Evolutionary conservation across 768 basidiomycete genomes (phyloP).

Genomic region (Rubroboletus satanas): DNA sequence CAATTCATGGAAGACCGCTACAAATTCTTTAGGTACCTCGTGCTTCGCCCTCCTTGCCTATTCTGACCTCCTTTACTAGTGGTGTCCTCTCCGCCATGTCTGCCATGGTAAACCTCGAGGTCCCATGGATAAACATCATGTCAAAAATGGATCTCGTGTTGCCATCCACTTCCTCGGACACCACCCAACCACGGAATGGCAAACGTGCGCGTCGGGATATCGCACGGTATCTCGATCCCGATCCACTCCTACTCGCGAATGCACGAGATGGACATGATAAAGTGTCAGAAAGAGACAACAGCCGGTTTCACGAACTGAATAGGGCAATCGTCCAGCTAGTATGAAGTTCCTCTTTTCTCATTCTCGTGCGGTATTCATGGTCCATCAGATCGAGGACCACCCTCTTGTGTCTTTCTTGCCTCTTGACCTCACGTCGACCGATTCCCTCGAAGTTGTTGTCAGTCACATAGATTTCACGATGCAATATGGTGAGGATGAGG

Average conservation of each 20-base stretch:
- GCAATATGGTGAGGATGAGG: conserved; percentile 98
- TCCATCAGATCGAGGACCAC: conserved; percentile 88
- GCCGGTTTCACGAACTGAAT: conserved; percentile 90
- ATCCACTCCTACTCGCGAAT: conserved; percentile 78
- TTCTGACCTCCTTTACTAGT: conserved; percentile 36
- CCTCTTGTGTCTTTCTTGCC: conserved; percentile 97
- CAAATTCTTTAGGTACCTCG: conserved; percentile 85
- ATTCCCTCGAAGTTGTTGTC: conserved; percentile 85
- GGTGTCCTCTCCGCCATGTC: conserved; percentile 98
- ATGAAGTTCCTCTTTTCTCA: conserved; percentile 27
- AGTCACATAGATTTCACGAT: conserved; percentile 98
- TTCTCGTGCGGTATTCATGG: not conserved
- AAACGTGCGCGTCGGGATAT: conserved; percentile 73
- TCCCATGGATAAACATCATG: conserved; percentile 97
- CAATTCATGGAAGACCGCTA: conserved; percentile 99
- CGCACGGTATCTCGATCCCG: conserved; percentile 94
- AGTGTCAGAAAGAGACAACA: conserved; percentile 50
- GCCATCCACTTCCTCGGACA: conserved; percentile 22
- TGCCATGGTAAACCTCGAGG: conserved; percentile 96
- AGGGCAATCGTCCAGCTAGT: conserved; percentile 94
- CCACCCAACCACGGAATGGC: conserved; percentile 65
- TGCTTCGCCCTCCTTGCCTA: not conserved
- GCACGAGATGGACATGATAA: conserved; percentile 47
- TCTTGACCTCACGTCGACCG: conserved; percentile 83
- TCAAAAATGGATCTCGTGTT: conserved; percentile 99